Evolutionary conservation across 164 flowering plant species (phyloP).

Genomic region (Nymphaea colorata): DNA sequence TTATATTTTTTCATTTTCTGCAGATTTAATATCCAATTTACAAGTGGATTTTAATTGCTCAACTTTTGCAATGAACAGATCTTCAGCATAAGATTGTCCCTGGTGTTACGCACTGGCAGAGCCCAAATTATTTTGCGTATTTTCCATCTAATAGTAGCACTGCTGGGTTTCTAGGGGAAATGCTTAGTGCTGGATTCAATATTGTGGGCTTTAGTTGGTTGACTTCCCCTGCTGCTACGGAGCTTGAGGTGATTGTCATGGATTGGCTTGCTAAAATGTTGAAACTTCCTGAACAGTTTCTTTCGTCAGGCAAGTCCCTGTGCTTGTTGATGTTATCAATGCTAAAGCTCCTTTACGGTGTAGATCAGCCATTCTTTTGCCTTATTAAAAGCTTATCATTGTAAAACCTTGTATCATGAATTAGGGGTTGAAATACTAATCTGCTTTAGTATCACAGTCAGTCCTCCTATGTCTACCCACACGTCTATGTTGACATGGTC

Average conservation of each 20-base stretch:
- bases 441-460: too few relatives aligned
- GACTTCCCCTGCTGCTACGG: conserved; percentile 96
- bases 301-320: conserved; percentile 40
- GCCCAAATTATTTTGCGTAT: conserved; percentile 90
- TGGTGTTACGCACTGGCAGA: conserved; percentile 97
- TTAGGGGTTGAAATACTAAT: too few relatives aligned
- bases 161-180: conserved; percentile 92
- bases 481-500: too few relatives aligned
- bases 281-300: conserved; percentile 69
- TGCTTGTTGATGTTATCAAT: too few relatives aligned
- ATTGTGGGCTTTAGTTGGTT: conserved; percentile 96
- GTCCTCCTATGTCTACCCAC: too few relatives aligned
- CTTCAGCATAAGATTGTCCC: conserved; percentile 66
- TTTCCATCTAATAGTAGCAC: conserved; percentile 84
- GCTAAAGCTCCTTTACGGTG: too few relatives aligned
- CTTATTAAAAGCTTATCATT: too few relatives aligned
- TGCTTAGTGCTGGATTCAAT: conserved; percentile 87
- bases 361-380: too few relatives aligned
- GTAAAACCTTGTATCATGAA: too few relatives aligned
- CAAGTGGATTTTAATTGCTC: not conserved
- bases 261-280: conserved; percentile 95
- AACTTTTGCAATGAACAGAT: conserved; percentile 31
- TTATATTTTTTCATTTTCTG: too few relatives aligned
- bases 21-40: not conserved
- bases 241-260: conserved; percentile 83